These are phyloP conservation scores for Guyanaporus albipodus DNA, from an alignment of 768 basidiomycete genomes.

Conservation along the genomic window DNA sequence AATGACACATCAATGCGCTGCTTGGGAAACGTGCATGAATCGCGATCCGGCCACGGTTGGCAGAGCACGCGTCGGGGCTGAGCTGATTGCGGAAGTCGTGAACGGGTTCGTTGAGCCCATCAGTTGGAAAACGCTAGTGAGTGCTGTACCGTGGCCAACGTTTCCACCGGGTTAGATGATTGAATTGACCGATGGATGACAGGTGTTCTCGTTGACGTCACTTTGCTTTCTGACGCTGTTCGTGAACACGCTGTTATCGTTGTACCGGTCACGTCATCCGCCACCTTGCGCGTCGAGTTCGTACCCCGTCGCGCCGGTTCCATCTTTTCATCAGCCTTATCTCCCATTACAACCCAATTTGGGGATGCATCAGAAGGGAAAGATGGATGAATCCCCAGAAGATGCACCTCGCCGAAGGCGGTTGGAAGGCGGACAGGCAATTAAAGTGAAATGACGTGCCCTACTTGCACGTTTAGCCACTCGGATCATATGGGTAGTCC, in stretches of 20 bases:
- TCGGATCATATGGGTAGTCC: slow-evolving; percentile 25
- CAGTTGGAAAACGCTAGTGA: slow-evolving; percentile 93
- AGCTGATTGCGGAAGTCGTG: slow-evolving; percentile 93
- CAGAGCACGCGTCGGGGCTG: slow-evolving; percentile 85
- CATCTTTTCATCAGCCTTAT: slow-evolving; percentile 47
- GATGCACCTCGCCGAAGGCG: slow-evolving; percentile 51
- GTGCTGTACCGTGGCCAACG: slow-evolving; percentile 27
- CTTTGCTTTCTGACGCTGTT: slow-evolving; percentile 74
- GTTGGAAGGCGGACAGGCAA: slow-evolving; percentile 50
- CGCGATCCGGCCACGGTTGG: slow-evolving; percentile 88
- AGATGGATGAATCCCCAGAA: slow-evolving; percentile 30
- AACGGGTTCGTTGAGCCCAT: slow-evolving; percentile 97
- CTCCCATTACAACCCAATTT: slow-evolving; percentile 49
- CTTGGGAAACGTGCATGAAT: slow-evolving; percentile 95
- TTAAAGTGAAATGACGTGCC: slow-evolving; percentile 48
- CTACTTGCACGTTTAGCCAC: slow-evolving; percentile 19
- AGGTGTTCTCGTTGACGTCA: slow-evolving; percentile 76
- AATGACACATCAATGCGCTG: slow-evolving; percentile 79
- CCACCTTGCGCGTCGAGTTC: slow-evolving; percentile 37
- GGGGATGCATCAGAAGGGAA: slow-evolving; percentile 40
- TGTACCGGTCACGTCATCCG: slow-evolving; percentile 68
- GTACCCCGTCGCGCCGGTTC: slow-evolving; percentile 38
- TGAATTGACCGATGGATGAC: slow-evolving; percentile 12
- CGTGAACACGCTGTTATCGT: slow-evolving; percentile 73
- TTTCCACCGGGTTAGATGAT: slow-evolving; percentile 15